Evolutionary conservation across 1,284 basidiomycete genomes (phyloP), one percentile per base, ranked within the genome.

Genomic region (Stereum hirsutum): DNA sequence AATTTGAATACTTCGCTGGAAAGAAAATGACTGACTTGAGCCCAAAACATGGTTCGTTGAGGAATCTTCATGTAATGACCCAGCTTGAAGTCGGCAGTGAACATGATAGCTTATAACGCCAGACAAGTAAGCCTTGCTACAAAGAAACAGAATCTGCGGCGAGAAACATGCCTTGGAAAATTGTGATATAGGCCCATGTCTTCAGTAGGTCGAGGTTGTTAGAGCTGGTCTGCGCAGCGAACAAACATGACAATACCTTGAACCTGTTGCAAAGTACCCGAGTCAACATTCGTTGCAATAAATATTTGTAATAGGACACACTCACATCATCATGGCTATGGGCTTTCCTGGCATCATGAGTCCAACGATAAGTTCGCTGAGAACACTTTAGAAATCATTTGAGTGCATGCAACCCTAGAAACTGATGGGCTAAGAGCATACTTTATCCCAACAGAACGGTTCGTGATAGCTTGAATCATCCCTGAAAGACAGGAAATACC

Each of bases 281-380:
- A 20, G 6, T 30, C 19, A 30, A 8, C 17, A 21, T 31, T 30
- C 14, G 12, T 15, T 21, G 6, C 11, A 28, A 6, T 5, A 12
- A 1, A 24, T 20, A 43, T 24, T 20, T 6, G 15, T 14, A 30
- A 30, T 14, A 33, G 31, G 12, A 25, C n/a, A 14, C 5, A 40
- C 77, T 68, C 77, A 79, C 64, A 75, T 66, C 74, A 78, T 78
- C 66, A 76, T 74, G 2, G 80, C 78, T 45, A 75, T 59, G 5
- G 75, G 72, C 15, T 64, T 62, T 1, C 76, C 75, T 3, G 75
- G 72, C 12, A 74, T 61, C n/a, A 68, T 62, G 44, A 66, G 72
- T 10, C 71, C 72, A 37, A 71, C 68, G 50, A 74, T 64, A 14
- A 75, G 57, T 55, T 74, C 70, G n/a, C 69, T 68, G 48, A 74